Evolutionary conservation across 768 basidiomycete genomes (phyloP), one percentile per base, ranked within the genome.

Genomic region (Boletellus ananas): DNA sequence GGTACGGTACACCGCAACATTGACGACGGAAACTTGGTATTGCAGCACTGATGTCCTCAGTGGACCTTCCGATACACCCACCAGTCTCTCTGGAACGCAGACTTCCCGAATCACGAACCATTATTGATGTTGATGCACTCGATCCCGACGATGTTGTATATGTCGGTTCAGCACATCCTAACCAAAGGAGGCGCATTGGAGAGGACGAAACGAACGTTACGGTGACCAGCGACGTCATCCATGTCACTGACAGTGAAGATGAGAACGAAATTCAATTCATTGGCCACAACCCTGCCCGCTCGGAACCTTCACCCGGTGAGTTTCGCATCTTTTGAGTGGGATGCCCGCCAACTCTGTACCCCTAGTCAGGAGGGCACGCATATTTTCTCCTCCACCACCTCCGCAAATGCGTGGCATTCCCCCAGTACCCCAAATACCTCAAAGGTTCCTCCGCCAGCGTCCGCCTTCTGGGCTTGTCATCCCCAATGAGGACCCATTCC

Each of bases 361-460:
- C n/a, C 33, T 21, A 62, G 60, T 49, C 7, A 43, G 47, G 33
- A 59, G 68, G 47, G 57, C 50, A 13, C 67, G 58, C 23, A 58
- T 75, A 29, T 66, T 71, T 40, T 73, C 79, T 1, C 80, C 80
- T 23, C 80, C 83, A 13, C 79, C 79, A 8, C 76, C 72, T 29
- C 69, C 69, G 13, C 70, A 68, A 43, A 58, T 64, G 21, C 59
- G 56, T 16, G 52, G 62, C 2, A 65, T 77, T 4, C 86, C 85
- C 1, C 83, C 84, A 1, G 80, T 87, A 0, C 86, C 85, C 13
- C 63, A 55, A 16, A 56, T 78, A 11, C 77, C 76, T 1, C 58
- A 58, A 20, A 62, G 73, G 25, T 75, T 75, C 20, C 55, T 72
- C 53, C 73, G 67, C 5, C 69, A 62, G 2, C 72, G 65, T 16